Evolutionary conservation across 768 basidiomycete genomes (phyloP).

Genomic region (Peribolospora baueri): DNA sequence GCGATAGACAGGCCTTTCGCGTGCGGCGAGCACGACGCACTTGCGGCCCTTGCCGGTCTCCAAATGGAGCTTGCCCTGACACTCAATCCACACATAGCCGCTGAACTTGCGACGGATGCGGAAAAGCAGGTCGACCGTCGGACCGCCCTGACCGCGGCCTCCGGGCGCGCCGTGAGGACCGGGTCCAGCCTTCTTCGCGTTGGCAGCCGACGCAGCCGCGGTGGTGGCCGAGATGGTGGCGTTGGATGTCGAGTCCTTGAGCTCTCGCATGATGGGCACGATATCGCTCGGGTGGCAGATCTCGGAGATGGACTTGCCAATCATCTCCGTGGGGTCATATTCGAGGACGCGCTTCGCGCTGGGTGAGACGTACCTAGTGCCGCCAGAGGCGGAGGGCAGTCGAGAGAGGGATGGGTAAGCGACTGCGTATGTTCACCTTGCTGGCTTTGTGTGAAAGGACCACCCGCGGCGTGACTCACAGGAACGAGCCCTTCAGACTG

Average conservation of each 20-base stretch:
- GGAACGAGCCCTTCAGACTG: conserved; percentile 71
- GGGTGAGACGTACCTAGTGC: conserved; percentile 46
- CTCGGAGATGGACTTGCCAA: conserved; percentile 51
- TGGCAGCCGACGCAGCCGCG: too few species aligned
- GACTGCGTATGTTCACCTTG: too few species aligned
- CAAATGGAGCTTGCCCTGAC: conserved; percentile 61
- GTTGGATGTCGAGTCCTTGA: conserved; percentile 29
- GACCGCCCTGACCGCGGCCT: too few species aligned
- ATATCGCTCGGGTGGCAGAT: conserved; percentile 74
- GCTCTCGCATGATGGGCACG: conserved; percentile 68
- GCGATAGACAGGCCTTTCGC: conserved; percentile 28
- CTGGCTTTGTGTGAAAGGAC: too few species aligned
- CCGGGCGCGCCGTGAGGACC: too few species aligned
- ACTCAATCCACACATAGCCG: conserved; percentile 71
- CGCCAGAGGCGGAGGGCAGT: too few species aligned
- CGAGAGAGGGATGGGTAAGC: too few species aligned
- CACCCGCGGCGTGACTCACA: conserved; percentile 15
- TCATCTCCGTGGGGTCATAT: conserved; percentile 60
- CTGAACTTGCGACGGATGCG: conserved; percentile 43
- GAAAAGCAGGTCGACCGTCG: conserved; percentile 57
- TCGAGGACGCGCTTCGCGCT: conserved; percentile 53
- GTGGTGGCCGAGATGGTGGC: neutral
- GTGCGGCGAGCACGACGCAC: conserved; percentile 70
- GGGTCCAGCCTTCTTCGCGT: too few species aligned
- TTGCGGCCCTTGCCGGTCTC: conserved; percentile 77